Conservation (phyloP, 2,329 filamentous ascomycete species). For the Botrytis pseudocinerea region DNA sequence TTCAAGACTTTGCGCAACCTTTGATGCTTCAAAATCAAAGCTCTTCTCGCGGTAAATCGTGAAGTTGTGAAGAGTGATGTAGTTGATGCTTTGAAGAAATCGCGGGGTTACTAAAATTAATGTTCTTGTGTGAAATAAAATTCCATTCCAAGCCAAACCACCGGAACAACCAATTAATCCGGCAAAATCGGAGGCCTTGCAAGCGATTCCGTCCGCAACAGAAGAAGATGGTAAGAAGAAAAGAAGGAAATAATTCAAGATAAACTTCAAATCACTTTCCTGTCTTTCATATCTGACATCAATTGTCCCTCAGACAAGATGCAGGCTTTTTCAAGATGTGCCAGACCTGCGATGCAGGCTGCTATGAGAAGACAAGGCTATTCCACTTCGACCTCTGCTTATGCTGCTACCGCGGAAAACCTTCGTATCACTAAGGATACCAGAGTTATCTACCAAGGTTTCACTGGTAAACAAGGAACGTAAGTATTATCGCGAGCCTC, state of each 20-base stretch:
- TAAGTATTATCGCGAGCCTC: conserved; percentile 50
- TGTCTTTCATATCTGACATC: conserved; percentile 33
- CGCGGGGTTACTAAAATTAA: conserved; percentile 16
- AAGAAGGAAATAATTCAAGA: conserved; percentile 23
- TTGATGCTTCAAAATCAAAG: not conserved
- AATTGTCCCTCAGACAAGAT: conserved; percentile 55
- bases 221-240: conserved; percentile 19
- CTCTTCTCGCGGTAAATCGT: not conserved
- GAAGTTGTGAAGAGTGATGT: not conserved
- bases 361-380: conserved; percentile 73
- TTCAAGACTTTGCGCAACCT: not conserved
- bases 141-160: not conserved
- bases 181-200: conserved; percentile 17
- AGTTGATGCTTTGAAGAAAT: not conserved
- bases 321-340: conserved; percentile 80
- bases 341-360: conserved; percentile 66
- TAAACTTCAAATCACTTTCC: conserved; percentile 27
- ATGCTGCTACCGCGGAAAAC: conserved; percentile 75
- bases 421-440: conserved; percentile 91
- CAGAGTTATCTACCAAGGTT: conserved; percentile 95
- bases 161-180: conserved; percentile 11
- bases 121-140: conserved; percentile 15
- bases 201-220: conserved; percentile 23
- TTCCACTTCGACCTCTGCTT: conserved; percentile 68
- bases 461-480: conserved; percentile 97